Evolutionary conservation across 208 protist species (phyloP), one percentile per base, ranked within the genome.

Genomic region (Leishmania guyanensis): DNA sequence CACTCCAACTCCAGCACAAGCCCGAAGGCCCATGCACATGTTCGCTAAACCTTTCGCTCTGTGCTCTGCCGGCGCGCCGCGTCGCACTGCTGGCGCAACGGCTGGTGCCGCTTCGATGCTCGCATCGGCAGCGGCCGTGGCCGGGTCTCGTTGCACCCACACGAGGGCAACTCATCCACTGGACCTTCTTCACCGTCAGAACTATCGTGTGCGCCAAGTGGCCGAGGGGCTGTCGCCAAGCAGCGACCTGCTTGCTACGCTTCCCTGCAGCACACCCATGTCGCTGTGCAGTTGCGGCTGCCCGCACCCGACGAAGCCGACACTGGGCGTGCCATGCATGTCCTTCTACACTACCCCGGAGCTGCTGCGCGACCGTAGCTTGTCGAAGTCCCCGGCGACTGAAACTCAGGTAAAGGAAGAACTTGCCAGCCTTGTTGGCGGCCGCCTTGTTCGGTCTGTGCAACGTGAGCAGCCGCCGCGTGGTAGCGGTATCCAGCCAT

Each of bases 401-500:
- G 51, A 16, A 71, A 20, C 66, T 5, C 16, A 26, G 1, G 74
- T 39, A 46, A 78, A 83, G 74, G 80, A 81, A 22, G 84, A 86
- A 66, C 69, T 89, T 62, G 77, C 81, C 2, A 81, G 50, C 60
- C 82, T 91, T 22, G 84, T 89, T 22, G 85, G 89, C 3, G 88
- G 85, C 29, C 85, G 86, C 33, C 84, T 92, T 22, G 84, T 93
- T 48, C 90, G 90, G 78, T 93, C 90, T 5, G 80, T 93, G 72
- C 90, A 92, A 77, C 88, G 86, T 43, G 80, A 84, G 79, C 88
- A 92, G 80, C 90, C 92, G 14, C 90, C 90, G 29, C 90, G 90
- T 66, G 92, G 90, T 48, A 88, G 83, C 76, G 92, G 90, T 50
- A 93, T 98, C 70, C 90, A 97, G 50, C 86, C 89, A 5, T 82